Evolutionary conservation across 164 flowering plant species (phyloP).

Genomic region (Umbellularia californica): DNA sequence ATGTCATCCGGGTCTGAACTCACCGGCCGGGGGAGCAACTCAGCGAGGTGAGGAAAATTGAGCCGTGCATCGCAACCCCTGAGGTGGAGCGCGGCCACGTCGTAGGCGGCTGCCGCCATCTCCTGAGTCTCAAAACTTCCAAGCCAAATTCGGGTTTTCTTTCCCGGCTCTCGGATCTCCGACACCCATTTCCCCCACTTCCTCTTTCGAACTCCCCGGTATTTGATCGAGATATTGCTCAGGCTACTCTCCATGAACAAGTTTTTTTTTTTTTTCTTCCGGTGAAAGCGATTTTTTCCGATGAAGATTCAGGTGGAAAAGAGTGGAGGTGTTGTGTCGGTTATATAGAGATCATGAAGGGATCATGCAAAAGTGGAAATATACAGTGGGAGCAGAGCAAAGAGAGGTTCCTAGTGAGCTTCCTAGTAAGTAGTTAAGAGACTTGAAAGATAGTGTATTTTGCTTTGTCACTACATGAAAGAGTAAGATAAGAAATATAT

Average conservation of each 20-base stretch:
- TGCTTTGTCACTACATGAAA: background rate
- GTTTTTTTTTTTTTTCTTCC: background rate
- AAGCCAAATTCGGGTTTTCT: slow-evolving; percentile 48
- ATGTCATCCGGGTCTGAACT: slow-evolving; percentile 34
- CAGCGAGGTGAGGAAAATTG: slow-evolving; percentile 44
- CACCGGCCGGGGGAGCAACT: slow-evolving; percentile 31
- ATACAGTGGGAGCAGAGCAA: background rate
- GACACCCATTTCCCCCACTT: slow-evolving; percentile 71
- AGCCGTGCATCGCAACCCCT: slow-evolving; percentile 34
- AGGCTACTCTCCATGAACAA: background rate
- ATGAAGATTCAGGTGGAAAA: background rate
- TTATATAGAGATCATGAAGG: background rate
- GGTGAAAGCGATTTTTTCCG: background rate
- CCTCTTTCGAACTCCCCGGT: slow-evolving; percentile 43
- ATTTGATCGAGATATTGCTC: background rate
- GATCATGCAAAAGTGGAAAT: background rate
- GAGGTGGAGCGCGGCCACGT: slow-evolving; percentile 42
- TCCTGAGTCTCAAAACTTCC: slow-evolving; percentile 50
- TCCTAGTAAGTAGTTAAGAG: slow-evolving; percentile 7
- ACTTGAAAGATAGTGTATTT: background rate
- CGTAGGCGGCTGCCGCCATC: slow-evolving; percentile 59
- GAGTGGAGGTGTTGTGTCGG: background rate
- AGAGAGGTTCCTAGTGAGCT: slow-evolving; percentile 4
- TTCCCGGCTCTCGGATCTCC: slow-evolving; percentile 55
- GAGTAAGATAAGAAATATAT: background rate